Base-by-base conservation (phyloP, 139 green algal species). In the Trebouxia sp. region DNA sequence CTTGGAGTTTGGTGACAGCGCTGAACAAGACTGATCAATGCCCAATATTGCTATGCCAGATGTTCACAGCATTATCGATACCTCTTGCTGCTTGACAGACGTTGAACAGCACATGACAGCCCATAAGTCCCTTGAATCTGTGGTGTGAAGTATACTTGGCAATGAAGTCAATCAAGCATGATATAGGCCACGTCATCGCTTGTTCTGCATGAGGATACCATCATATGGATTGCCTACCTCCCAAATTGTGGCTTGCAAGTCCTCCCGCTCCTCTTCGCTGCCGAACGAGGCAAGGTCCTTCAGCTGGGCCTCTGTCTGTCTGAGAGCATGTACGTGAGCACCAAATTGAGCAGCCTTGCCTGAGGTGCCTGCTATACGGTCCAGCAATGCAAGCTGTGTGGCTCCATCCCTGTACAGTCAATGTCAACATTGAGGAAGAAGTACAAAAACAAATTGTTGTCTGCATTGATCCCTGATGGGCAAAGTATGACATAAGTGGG, bases 301-400 rank as follows among this genome's bases (percentile, higher is more conserved):
- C 83, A 93, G 78, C 79, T 84, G 76, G 12, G 41, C 81, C 56
- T 82, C 78, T 38, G 90, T 14, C 5, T 30, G 26, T 39, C 70
- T 67, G 30, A 90, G 78, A 28, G 35, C 38, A 14, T 78, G 58
- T 65, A 91, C 74, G 38, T 32, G 15, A 0, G 7, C 38, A 0
- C 48, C 76, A 67, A 92, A 82, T 1, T 3, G 10, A 0, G 58
- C 79, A 15, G 83, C 85, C 12, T 79, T 30, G 0, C 53, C 45
- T 0, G 65, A 35, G 30, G 81, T 91, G 70, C 85, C 83, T 1
- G 92, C 92, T 5, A 95, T 83, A 9, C 85, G 76, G 76, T 97
- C 93, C 76, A 97, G 87, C 75, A 96, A 70, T 0, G 80, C 82
- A 38, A 95, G 80, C 90, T 97, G 90, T 22, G 67, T 87, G 51